Conservation (phyloP, 2,329 filamentous ascomycete species). For the Colletotrichum nymphaeae region DNA sequence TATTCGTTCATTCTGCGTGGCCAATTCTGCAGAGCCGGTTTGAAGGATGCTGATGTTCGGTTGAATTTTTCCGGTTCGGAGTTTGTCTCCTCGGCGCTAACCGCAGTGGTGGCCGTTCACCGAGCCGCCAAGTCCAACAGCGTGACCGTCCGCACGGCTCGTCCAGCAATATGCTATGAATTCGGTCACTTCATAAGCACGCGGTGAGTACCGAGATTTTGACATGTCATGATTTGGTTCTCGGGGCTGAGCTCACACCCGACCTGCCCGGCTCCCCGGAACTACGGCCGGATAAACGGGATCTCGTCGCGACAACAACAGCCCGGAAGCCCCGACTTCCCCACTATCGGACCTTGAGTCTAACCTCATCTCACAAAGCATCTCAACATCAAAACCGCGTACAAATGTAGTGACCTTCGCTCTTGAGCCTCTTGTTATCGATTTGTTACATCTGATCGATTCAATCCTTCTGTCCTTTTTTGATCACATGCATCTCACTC, state of each 20-base stretch:
- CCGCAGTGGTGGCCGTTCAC: not conserved
- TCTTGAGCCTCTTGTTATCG: not conserved
- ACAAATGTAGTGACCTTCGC: not conserved
- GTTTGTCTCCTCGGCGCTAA: slow-evolving; percentile 24
- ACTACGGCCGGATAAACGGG: slow-evolving; percentile 29
- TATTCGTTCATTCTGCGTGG: not conserved
- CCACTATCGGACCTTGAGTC: slow-evolving; percentile 6
- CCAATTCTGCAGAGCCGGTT: not conserved
- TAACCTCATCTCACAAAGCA: slow-evolving; percentile 12
- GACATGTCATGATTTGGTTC: too few relatives aligned
- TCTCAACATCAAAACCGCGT: not conserved
- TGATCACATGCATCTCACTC: not conserved
- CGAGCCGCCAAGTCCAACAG: not conserved
- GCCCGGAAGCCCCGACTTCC: slow-evolving; percentile 27
- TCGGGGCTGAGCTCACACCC: not conserved
- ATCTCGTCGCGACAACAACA: slow-evolving; percentile 29
- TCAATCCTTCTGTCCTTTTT: too few relatives aligned
- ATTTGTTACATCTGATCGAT: not conserved
- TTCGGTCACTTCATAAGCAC: too few relatives aligned
- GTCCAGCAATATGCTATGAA: not conserved
- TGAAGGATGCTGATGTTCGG: not conserved
- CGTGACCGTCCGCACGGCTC: not conserved
- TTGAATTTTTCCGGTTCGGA: slow-evolving; percentile 28
- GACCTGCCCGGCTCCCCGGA: not conserved
- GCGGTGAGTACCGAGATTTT: not conserved